phyloP scores from a whole-genome alignment of 805 yeast genomes.

The Teunomyces funiuensis region DNA sequence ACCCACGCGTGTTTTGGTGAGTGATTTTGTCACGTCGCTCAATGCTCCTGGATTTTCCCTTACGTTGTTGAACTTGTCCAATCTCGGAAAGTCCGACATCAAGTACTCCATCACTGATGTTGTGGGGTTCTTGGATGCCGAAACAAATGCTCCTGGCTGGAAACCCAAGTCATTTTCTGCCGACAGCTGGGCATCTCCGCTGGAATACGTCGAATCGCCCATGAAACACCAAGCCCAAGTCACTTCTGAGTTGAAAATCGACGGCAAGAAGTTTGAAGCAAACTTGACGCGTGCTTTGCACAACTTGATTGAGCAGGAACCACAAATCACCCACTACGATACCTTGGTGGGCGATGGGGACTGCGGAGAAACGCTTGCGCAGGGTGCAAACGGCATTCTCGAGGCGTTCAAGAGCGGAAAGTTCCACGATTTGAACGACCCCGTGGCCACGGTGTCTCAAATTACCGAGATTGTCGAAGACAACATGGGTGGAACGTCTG shows the following conservation, averaged over 20 bases:
- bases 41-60: slow-evolving; percentile 91
- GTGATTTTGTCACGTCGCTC: slow-evolving; percentile 84
- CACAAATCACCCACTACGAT: slow-evolving; percentile 80
- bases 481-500: slow-evolving; percentile 97
- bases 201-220: slow-evolving; percentile 32
- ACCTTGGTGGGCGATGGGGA: slow-evolving; percentile 96
- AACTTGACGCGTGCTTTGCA: slow-evolving; percentile 47
- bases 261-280: slow-evolving; percentile 46
- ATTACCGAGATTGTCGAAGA: slow-evolving; percentile 83
- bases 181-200: slow-evolving; percentile 28
- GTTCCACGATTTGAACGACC: slow-evolving; percentile 36
- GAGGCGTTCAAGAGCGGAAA: slow-evolving; percentile 43
- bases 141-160: slow-evolving; percentile 87
- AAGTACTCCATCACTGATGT: slow-evolving; percentile 27
- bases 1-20: slow-evolving; percentile 71
- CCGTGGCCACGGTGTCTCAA: slow-evolving; percentile 59
- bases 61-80: slow-evolving; percentile 71
- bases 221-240: slow-evolving; percentile 21
- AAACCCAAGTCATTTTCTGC: slow-evolving; percentile 40
- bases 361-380: slow-evolving; percentile 87
- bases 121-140: slow-evolving; percentile 62
- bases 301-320: slow-evolving; percentile 49
- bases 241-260: slow-evolving; percentile 29
- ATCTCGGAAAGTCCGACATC: slow-evolving; percentile 35
- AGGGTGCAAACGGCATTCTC: slow-evolving; percentile 75